Evolutionary conservation across 768 basidiomycete genomes (phyloP).

Genomic region (Kwoniella shandongensis): DNA sequence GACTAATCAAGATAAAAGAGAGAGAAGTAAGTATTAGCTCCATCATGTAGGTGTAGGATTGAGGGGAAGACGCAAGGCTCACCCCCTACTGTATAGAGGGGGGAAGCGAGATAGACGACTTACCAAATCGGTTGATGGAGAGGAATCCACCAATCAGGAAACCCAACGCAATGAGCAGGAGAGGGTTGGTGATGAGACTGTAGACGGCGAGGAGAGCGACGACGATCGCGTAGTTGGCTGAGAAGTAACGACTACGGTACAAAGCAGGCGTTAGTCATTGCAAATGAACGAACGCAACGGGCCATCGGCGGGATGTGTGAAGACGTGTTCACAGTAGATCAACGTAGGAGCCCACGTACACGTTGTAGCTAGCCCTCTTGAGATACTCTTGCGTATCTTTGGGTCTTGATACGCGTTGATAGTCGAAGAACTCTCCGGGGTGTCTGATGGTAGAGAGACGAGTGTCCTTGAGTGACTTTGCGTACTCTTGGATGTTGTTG

Average conservation of each 20-base stretch:
- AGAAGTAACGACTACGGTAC: slow-evolving; percentile 64
- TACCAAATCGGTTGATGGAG: slow-evolving; percentile 85
- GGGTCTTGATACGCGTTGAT: slow-evolving; percentile 38
- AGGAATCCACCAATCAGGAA: slow-evolving; percentile 92
- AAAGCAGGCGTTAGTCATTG: too few species aligned
- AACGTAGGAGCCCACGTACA: slow-evolving; percentile 37
- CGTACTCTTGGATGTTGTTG: slow-evolving; percentile 39
- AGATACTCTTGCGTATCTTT: slow-evolving; percentile 43
- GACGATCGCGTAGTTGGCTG: slow-evolving; percentile 90
- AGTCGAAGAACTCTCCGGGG: slow-evolving; percentile 47
- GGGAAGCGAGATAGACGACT: too few species aligned
- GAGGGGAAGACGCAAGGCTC: too few species aligned
- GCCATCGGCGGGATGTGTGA: too few species aligned
- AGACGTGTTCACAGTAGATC: too few species aligned
- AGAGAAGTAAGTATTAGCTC: too few species aligned
- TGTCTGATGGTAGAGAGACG: slow-evolving; percentile 39
- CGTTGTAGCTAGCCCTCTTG: slow-evolving; percentile 46
- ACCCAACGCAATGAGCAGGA: slow-evolving; percentile 74
- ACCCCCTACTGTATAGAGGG: not conserved
- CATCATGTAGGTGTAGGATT: not conserved
- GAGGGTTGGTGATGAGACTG: slow-evolving; percentile 71
- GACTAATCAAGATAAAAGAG: slow-evolving; percentile 57
- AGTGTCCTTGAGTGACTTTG: slow-evolving; percentile 30
- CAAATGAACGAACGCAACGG: too few species aligned
- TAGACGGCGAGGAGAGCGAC: slow-evolving; percentile 86